phyloP scores from a whole-genome alignment of 2,329 filamentous ascomycete species.

The Helotiales sp. region DNA sequence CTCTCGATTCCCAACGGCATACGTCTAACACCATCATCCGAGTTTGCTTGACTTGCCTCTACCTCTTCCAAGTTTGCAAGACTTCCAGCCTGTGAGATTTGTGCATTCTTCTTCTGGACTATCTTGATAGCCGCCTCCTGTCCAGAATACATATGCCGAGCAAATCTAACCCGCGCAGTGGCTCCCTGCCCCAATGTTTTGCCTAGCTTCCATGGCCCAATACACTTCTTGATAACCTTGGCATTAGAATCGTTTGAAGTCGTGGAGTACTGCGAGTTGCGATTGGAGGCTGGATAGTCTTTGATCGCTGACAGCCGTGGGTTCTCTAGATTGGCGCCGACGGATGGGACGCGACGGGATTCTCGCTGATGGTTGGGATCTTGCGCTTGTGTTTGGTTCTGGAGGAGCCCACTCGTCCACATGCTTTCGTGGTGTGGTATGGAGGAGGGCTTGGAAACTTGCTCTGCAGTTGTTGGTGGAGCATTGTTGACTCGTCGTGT shows the following conservation, averaged over 20 bases:
- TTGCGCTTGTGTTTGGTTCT: conserved; percentile 2
- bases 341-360: background rate
- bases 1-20: conserved; percentile 91
- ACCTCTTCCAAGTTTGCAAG: conserved; percentile 81
- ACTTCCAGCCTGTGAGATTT: conserved; percentile 83
- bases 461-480: conserved; percentile 20
- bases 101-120: conserved; percentile 80
- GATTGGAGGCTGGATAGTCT: conserved; percentile 44
- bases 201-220: conserved; percentile 93
- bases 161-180: conserved; percentile 84
- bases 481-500: conserved; percentile 42
- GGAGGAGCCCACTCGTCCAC: conserved; percentile 11
- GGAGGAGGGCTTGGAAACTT: conserved; percentile 27
- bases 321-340: conserved; percentile 29
- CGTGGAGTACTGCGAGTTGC: conserved; percentile 48
- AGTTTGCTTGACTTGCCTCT: conserved; percentile 61
- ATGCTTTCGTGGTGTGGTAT: conserved; percentile 39
- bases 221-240: conserved; percentile 65
- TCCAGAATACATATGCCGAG: conserved; percentile 77
- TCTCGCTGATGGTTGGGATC: background rate
- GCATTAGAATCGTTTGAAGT: conserved; percentile 45
- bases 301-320: conserved; percentile 45
- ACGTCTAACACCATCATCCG: conserved; percentile 64
- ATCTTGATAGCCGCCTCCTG: conserved; percentile 94
- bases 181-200: conserved; percentile 88